Base-by-base conservation (phyloP, 345 rosid genomes). In the Brassica juncea region DNA sequence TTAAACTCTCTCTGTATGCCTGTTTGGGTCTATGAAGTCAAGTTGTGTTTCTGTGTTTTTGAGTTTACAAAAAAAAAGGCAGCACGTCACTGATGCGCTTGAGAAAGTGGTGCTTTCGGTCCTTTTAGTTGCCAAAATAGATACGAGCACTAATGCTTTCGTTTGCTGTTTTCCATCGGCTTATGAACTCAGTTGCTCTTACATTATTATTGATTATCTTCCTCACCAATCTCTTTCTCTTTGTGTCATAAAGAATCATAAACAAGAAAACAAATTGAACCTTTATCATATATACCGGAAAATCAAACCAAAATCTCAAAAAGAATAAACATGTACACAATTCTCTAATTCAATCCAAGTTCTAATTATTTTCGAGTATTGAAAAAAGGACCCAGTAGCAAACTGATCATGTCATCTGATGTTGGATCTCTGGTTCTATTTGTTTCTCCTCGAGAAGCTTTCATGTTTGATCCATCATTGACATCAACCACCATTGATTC, bases 71-170 rank as follows among this genome's bases (percentile, higher is more conserved):
- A 14, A 5, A 47, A 11, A 21, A 64, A 44, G 83, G 80, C 80
- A 81, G 73, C 73, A 81, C 80, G 83, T 81, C 73, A 75, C 83
- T 76, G 83, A 81, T 75, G 70, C 83, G 70, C 83, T 76, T 75
- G 77, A 80, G 16, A 75, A 80, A 80, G 80, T 81, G 83, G 83
- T 81, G 83, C 57, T 67, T 71, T 75, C 83, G 80, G 83, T 81
- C 83, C 77, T 75, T 81, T 81, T 81, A 81, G 83, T 66, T 81
- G 83, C 83, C 83, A 31, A 81, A 57, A 81, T 14, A 1, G 8
- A 75, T 31, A 49, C 57, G 47, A 75, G 83, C 80, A 42, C 83
- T 70, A 71, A 75, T 81, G 80, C 83, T 81, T 81, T 71, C 77
- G 79, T 81, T 47, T 71, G 83, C 77, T 0, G 55, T 27, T 81